Base-by-base conservation (phyloP, 2,329 filamentous ascomycete species). In the Bipolaris gigantea region DNA sequence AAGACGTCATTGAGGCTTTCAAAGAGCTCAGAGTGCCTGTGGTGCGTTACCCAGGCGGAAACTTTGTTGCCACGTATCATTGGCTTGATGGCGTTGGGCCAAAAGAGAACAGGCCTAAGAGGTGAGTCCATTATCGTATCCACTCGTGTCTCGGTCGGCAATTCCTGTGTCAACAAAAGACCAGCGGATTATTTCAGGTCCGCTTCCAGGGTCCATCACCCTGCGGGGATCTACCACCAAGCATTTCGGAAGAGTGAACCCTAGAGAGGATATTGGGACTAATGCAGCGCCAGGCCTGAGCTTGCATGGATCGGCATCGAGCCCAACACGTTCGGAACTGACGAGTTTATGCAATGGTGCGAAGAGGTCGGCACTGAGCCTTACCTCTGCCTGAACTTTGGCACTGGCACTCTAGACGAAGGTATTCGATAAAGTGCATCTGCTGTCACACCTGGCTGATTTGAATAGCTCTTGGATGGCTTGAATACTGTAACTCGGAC, bases 331-430 rank as follows among this genome's bases (percentile, higher is more conserved):
- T 92, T 94, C 66, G 90, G 90, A 53, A 94, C 90, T 0, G 89
- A 94, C 72, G 90, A 94, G 77, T 94, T 94, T 75, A 84, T 94
- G 81, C 81, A 86, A 62, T 93, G 89, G 89, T 90, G 89, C 59
- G 81, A 87, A 61, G 78, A 83, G 9, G 83, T 92, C 7, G 84
- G 84, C 21, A 88, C 89, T 0, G 88, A 92, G 77, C 90, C 90
- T 4, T 94, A 92, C 71, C 80, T 94, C 36, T 87, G 85, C 58
- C 78, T 94, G 53, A 94, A 94, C 77, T 87, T 94, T 73, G 90
- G 89, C 52, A 94, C 90, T 2, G 89, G 72, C 13, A 83, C 80
- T 16, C 67, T 82, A 15, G 79, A 81, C 53, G 80, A 83, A 78
- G 80, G 80, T 81, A 40, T 32, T 54, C 9, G 19, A 33, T 5